Base-by-base conservation (phyloP, 2,329 filamentous ascomycete species). In the Ophiostoma australiae region DNA sequence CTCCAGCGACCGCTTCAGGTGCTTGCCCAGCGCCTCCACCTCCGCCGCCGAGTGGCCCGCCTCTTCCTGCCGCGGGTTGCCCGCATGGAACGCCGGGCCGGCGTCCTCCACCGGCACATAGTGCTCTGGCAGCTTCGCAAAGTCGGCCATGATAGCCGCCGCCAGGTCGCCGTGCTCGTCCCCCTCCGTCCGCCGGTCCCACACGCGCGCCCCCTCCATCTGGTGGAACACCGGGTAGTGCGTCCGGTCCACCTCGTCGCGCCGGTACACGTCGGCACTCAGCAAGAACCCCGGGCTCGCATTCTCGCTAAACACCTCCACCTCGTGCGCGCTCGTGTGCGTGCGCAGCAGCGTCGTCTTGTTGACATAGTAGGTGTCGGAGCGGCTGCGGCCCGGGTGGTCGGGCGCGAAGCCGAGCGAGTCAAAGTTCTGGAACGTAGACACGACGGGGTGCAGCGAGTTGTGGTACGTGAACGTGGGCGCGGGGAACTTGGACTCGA, bases 181-280 rank as follows among this genome's bases (percentile, higher is more conserved):
- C 78, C 82, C 85, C 37, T 78, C 83, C 1, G 35, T 52, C 27
- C n/a, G 33, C 11, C 92, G 87, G 77, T 95, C 91, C 94, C 95
- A 99, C 70, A 93, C 90, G 75, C 91, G 86, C 10, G 94, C 94
- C 15, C 93, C 94, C 80, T 99, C 95, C 94, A 98, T 98, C 82
- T 99, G 95, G 81, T 99, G 95, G 80, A 99, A 99, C 72, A 97
- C 89, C 0, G 95, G 95, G 80, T 98, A 98, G 81, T 99, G 95
- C 76, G 90, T 95, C 71, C 92, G 88, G 80, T 99, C 95, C 77
- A 99, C 91, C 71, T 94, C 94, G 86, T 99, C 95, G 74, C 95
- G 87, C 63, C 95, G 89, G 80, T 98, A 99, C 23, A 99, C 95
- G 79, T 99, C 95, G 33, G 94, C 95, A 72, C 91, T 91, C 78